Conservation (phyloP, 495 filamentous ascomycete genomes). For the Amphirosellinia nigrospora region DNA sequence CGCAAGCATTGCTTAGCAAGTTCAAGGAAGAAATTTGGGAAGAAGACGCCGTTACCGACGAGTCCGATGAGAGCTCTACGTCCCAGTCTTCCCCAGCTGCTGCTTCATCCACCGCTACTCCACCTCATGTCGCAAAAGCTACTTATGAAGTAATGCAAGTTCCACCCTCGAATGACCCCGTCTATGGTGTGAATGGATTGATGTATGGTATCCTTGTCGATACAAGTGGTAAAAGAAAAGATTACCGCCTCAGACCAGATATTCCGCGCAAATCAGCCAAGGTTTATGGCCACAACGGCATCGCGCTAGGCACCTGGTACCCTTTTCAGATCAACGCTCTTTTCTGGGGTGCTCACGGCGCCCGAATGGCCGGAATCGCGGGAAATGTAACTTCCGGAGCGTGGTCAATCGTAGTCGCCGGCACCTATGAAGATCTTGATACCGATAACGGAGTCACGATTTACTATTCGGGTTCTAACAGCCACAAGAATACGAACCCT, state of each 20-base stretch:
- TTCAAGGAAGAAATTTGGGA: slow-evolving; percentile 34
- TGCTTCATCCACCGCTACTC: neutral
- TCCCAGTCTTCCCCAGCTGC: neutral
- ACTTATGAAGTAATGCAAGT: slow-evolving; percentile 17
- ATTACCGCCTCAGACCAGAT: slow-evolving; percentile 37
- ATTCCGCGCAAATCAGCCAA: slow-evolving; percentile 34
- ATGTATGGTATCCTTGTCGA: slow-evolving; percentile 48
- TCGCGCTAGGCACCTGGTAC: slow-evolving; percentile 57
- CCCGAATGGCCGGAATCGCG: slow-evolving; percentile 51
- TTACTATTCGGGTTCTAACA: slow-evolving; percentile 55
- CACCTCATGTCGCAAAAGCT: neutral
- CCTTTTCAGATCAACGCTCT: slow-evolving; percentile 54
- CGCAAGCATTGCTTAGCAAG: slow-evolving; percentile 7
- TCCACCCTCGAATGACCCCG: slow-evolving; percentile 36
- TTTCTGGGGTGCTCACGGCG: slow-evolving; percentile 58
- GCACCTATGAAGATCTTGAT: slow-evolving; percentile 51
- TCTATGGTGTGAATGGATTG: slow-evolving; percentile 42
- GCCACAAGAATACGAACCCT: slow-evolving; percentile 36
- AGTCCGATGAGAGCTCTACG: neutral
- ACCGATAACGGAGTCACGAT: slow-evolving; percentile 50
- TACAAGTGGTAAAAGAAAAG: slow-evolving; percentile 20
- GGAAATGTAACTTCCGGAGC: slow-evolving; percentile 47
- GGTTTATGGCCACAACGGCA: slow-evolving; percentile 53
- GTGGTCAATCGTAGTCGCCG: slow-evolving; percentile 52
- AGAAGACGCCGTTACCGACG: slow-evolving; percentile 24